phyloP scores from a whole-genome alignment of 129 eudicot species.

The Flaveria bidentis region DNA sequence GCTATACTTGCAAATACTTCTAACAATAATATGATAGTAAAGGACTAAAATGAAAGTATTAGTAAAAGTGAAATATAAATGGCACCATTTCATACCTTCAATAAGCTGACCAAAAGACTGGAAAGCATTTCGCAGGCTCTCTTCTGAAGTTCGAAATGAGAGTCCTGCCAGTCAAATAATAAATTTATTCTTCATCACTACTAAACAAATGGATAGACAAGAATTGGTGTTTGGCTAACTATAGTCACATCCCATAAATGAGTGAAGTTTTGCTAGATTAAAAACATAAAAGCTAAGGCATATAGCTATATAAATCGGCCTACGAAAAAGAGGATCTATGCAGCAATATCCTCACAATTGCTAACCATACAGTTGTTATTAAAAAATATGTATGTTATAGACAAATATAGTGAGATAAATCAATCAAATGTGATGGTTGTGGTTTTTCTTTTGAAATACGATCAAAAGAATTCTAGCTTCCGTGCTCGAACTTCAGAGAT shows the following conservation, averaged over 20 bases:
- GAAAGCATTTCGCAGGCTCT: conserved; percentile 82
- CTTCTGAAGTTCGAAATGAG: conserved; percentile 88
- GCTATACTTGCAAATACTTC: neutral
- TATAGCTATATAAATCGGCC: neutral
- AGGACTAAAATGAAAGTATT: conserved; percentile 1
- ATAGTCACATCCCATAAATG: too few species aligned
- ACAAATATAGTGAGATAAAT: too few species aligned
- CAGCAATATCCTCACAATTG: neutral
- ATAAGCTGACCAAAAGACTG: conserved; percentile 74
- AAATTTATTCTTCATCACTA: neutral
- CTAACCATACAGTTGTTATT: neutral
- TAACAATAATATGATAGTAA: conserved; percentile 10
- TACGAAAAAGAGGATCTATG: neutral
- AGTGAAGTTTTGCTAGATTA: too few species aligned
- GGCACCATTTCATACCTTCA: conserved; percentile 53
- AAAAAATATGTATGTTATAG: neutral
- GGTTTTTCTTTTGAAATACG: too few species aligned
- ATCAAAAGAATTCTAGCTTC: too few species aligned
- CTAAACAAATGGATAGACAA: neutral
- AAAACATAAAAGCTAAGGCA: neutral
- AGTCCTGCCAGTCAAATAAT: conserved; percentile 59
- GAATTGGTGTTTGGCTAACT: neutral
- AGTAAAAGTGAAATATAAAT: conserved; percentile 8
- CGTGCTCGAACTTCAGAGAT: too few species aligned
- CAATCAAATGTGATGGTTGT: too few species aligned